A percentile compares a stretch with the other conserved stretches of the same genome.
Evolutionary conservation across 441 rosid species (phyloP).

Genomic region (Theobroma grandiflorum): DNA sequence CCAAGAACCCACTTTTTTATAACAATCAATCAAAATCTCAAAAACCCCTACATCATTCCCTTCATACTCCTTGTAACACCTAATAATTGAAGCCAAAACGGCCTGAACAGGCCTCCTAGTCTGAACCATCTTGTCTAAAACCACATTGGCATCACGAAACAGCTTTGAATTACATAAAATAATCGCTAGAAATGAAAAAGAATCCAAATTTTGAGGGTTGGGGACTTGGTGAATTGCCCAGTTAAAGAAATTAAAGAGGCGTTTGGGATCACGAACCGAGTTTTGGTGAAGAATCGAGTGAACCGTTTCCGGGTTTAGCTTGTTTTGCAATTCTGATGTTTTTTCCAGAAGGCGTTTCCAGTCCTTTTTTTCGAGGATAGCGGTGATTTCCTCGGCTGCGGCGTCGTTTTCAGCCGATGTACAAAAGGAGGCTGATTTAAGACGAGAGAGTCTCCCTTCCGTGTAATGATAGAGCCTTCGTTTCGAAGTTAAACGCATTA

Average conservation of each 20-base stretch:
- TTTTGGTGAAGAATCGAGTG: constrained; percentile 59
- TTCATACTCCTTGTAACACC: constrained; percentile 44
- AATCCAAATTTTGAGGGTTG: constrained; percentile 50
- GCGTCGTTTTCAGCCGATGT: constrained; percentile 24
- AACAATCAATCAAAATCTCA: constrained; percentile 62
- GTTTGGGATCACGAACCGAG: constrained; percentile 56
- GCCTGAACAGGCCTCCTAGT: constrained; percentile 50
- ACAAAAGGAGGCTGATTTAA: constrained; percentile 6
- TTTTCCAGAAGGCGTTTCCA: constrained; percentile 54
- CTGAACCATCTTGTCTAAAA: constrained; percentile 53
- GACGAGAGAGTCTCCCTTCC: background rate
- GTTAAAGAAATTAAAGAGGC: constrained; percentile 65
- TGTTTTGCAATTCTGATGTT: constrained; percentile 45
- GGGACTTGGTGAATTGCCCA: constrained; percentile 56
- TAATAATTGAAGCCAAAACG: constrained; percentile 54
- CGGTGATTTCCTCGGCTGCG: constrained; percentile 52
- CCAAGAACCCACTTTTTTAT: constrained; percentile 52
- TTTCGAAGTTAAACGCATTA: constrained; percentile 16
- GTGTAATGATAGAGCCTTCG: background rate
- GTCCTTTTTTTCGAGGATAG: constrained; percentile 49
- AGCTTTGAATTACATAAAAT: constrained; percentile 57
- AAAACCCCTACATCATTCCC: constrained; percentile 42
- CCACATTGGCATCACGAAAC: constrained; percentile 46
- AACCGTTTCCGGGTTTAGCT: constrained; percentile 68
- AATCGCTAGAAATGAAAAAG: constrained; percentile 64